A percentile compares a stretch with the other conserved stretches of the same genome.
These are phyloP conservation scores for Trichoderma arundinaceum DNA, from an alignment of 2,329 filamentous ascomycete species.

Conservation along the genomic window DNA sequence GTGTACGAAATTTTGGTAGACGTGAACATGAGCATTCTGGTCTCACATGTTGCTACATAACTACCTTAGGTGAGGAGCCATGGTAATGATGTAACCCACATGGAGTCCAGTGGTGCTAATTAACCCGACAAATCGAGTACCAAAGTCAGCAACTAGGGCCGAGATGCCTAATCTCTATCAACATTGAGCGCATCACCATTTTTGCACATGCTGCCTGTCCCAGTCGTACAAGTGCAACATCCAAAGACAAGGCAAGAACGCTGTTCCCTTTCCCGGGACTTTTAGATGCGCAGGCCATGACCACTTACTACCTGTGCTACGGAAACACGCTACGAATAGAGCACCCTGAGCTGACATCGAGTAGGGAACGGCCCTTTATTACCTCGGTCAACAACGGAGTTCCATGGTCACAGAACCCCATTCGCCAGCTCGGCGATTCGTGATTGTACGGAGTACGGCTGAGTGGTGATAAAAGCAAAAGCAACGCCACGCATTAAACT, in stretches of 20 bases:
- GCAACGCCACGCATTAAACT: background rate
- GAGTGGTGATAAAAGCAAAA: background rate
- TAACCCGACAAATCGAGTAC: background rate
- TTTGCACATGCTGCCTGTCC: background rate
- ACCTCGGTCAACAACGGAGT: background rate
- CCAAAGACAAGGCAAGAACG: background rate
- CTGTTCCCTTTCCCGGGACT: background rate
- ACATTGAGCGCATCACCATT: background rate
- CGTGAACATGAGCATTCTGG: slow-evolving; percentile 3
- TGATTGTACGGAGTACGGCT: background rate
- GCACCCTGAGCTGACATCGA: background rate
- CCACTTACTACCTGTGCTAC: background rate
- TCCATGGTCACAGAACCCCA: background rate
- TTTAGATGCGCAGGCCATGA: background rate
- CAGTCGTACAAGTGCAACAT: slow-evolving; percentile 3
- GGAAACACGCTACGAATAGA: background rate
- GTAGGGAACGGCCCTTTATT: background rate
- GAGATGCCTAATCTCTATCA: background rate
- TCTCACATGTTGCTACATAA: slow-evolving; percentile 20
- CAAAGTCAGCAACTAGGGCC: slow-evolving; percentile 10
- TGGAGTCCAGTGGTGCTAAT: background rate
- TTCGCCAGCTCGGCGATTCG: too few species aligned
- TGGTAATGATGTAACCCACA: slow-evolving; percentile 31
- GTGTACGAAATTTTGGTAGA: background rate
- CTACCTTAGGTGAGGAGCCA: background rate